These are phyloP conservation scores for Anthoceros angustus DNA, from an alignment of 225 moss, liverwort and hornwort genomes.

Conservation along the genomic window DNA sequence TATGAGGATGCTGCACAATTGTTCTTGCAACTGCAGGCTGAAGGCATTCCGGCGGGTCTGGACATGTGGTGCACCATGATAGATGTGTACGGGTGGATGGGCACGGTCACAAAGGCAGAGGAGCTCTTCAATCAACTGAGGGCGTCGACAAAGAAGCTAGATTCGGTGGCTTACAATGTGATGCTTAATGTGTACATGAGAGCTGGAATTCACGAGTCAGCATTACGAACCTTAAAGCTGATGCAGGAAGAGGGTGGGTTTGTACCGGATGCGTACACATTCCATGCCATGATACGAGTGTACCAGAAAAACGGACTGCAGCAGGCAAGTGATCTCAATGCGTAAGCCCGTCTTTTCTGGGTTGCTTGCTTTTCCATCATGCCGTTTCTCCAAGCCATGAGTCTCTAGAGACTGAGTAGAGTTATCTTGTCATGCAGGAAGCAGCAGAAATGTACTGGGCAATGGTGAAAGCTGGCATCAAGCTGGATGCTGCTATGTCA, in stretches of 20 bases:
- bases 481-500: slow-evolving; percentile 79
- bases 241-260: slow-evolving; percentile 42
- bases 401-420: not conserved
- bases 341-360: not conserved
- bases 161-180: slow-evolving; percentile 66
- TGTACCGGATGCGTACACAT: slow-evolving; percentile 65
- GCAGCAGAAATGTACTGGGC: slow-evolving; percentile 74
- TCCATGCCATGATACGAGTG: slow-evolving; percentile 64
- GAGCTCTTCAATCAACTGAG: slow-evolving; percentile 41
- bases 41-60: slow-evolving; percentile 57
- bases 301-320: slow-evolving; percentile 57
- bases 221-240: slow-evolving; percentile 34
- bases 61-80: slow-evolving; percentile 85
- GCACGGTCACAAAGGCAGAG: slow-evolving; percentile 58
- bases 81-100: slow-evolving; percentile 55
- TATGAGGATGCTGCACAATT: slow-evolving; percentile 45
- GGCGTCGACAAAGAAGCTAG: slow-evolving; percentile 31
- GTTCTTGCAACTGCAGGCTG: slow-evolving; percentile 53
- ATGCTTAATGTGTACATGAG: slow-evolving; percentile 84
- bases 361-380: not conserved
- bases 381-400: not conserved
- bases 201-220: slow-evolving; percentile 51
- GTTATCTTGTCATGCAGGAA: slow-evolving; percentile 14
- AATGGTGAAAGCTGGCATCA: slow-evolving; percentile 36
- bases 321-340: not conserved